These are phyloP conservation scores for Yarrowia porcina DNA, from an alignment of 805 yeast species.

Conservation along the genomic window DNA sequence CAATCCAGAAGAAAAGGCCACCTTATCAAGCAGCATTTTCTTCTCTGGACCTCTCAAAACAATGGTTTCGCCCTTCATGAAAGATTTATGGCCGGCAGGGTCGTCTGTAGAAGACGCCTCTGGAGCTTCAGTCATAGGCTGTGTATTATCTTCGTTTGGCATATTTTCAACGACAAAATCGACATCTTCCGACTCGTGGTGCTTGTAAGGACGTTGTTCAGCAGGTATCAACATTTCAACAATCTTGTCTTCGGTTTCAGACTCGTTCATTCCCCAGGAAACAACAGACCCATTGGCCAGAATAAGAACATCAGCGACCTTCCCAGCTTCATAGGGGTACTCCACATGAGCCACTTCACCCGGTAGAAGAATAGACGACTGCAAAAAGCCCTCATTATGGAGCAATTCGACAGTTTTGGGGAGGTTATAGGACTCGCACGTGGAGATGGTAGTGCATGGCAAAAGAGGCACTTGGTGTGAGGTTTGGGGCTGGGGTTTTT, in stretches of 20 bases:
- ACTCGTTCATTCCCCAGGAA: constrained; percentile 77
- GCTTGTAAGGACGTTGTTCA: constrained; percentile 46
- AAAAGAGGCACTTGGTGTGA: constrained; percentile 1
- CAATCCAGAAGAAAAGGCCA: constrained; percentile 85
- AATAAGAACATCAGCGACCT: constrained; percentile 55
- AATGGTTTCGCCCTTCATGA: constrained; percentile 67
- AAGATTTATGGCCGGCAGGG: constrained; percentile 36
- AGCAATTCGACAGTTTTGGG: constrained; percentile 43
- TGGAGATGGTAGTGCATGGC: constrained; percentile 65
- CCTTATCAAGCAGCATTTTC: constrained; percentile 65
- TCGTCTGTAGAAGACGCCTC: not conserved
- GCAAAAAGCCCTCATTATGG: constrained; percentile 40
- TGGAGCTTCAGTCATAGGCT: constrained; percentile 15
- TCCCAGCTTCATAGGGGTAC: constrained; percentile 39
- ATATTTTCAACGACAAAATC: constrained; percentile 57
- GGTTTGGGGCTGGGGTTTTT: not conserved
- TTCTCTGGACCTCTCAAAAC: constrained; percentile 54
- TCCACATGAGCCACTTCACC: constrained; percentile 64
- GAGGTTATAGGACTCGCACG: constrained; percentile 69
- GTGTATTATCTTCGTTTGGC: constrained; percentile 32
- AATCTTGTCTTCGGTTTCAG: constrained; percentile 39
- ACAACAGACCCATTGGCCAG: constrained; percentile 76
- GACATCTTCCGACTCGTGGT: constrained; percentile 78
- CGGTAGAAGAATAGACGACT: constrained; percentile 49
- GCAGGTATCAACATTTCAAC: constrained; percentile 51